A percentile compares a stretch with the other conserved stretches of the same genome.
Evolutionary conservation across 257 asterid species (phyloP).

Genomic region (Lycium ferocissimum): DNA sequence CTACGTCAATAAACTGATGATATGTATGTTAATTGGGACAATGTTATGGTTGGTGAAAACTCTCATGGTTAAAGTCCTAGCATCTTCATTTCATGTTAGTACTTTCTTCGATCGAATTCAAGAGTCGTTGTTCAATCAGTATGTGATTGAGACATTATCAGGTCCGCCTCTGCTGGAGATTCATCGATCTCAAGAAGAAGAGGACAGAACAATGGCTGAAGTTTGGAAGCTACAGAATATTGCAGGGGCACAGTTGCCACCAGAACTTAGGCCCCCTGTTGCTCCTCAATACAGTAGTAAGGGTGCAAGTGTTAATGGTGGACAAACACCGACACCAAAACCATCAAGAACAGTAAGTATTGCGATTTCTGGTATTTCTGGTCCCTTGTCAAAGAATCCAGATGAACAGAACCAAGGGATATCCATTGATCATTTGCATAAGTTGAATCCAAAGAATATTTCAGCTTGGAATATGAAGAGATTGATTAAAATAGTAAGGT

Average conservation of each 20-base stretch:
- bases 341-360: conserved; percentile 57
- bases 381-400: conserved; percentile 45
- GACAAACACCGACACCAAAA: conserved; percentile 61
- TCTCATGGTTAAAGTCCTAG: conserved; percentile 86
- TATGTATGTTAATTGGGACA: conserved; percentile 77
- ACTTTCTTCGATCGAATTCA: conserved; percentile 92
- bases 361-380: conserved; percentile 46
- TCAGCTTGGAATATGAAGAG: conserved; percentile 99
- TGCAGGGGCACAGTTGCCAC: conserved; percentile 81
- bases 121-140: conserved; percentile 81
- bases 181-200: conserved; percentile 62
- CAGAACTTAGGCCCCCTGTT: conserved; percentile 56
- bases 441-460: conserved; percentile 70
- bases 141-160: conserved; percentile 77
- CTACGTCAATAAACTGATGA: conserved; percentile 68
- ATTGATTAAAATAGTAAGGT: conserved; percentile 68
- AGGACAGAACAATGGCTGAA: conserved; percentile 71
- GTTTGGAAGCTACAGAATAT: conserved; percentile 63
- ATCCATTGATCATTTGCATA: conserved; percentile 71
- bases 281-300: conserved; percentile 28
- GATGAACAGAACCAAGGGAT: conserved; percentile 58
- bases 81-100: conserved; percentile 97
- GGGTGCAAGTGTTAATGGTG: conserved; percentile 34
- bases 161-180: conserved; percentile 77
- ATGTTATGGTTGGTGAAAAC: conserved; percentile 84